Conservation (phyloP, 345 rosid genomes). For the Jatropha curcas region DNA sequence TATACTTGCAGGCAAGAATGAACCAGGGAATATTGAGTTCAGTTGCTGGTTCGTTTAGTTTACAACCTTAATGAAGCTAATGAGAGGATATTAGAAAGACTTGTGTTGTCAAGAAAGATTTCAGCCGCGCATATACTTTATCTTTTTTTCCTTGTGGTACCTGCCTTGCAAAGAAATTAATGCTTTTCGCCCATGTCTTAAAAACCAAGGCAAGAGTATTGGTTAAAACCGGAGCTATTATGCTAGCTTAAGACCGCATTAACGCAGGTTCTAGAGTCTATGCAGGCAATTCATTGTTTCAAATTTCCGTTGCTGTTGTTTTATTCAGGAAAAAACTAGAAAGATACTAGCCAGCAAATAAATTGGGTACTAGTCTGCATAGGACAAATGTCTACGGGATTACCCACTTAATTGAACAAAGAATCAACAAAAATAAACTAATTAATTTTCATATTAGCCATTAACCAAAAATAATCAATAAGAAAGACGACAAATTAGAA, state of each 20-base stretch:
- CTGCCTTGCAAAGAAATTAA: not conserved
- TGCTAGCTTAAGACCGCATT: not conserved
- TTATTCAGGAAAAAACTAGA: not conserved
- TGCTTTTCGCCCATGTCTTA: not conserved
- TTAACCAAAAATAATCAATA: not conserved
- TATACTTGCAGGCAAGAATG: not conserved
- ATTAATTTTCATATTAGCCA: not conserved
- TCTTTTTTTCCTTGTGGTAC: not conserved
- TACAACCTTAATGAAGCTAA: not conserved
- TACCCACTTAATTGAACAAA: slow-evolving; percentile 6
- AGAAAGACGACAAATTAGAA: too few species aligned
- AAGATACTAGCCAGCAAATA: not conserved
- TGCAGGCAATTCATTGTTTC: not conserved
- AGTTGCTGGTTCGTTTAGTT: not conserved
- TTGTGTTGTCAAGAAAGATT: not conserved
- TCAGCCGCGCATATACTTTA: not conserved
- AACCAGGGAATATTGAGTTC: not conserved
- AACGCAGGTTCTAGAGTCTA: not conserved
- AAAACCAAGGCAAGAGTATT: not conserved
- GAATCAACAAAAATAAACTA: not conserved
- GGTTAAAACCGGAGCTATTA: not conserved
- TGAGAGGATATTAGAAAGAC: not conserved
- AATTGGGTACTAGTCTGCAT: not conserved
- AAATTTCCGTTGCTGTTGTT: not conserved
- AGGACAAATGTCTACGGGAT: too few species aligned